phyloP scores from a whole-genome alignment of 192 early-diverging fungal species.

The Podila horticola region DNA sequence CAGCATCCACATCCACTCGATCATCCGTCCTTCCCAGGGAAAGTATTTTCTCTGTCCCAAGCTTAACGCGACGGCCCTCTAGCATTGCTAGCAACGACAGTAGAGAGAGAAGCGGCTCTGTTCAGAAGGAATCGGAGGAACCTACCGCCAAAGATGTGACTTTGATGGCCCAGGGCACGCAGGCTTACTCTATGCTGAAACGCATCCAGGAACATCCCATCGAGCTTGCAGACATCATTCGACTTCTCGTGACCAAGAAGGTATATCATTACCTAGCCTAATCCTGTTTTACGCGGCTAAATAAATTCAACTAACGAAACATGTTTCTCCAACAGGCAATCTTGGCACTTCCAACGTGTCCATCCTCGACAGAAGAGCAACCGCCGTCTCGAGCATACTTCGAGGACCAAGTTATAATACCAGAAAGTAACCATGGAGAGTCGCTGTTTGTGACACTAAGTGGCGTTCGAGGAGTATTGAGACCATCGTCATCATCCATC shows the following conservation, averaged over 20 bases:
- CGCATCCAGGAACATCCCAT: conserved; percentile 48
- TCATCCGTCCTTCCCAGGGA: conserved; percentile 35
- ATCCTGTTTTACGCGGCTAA: no score
- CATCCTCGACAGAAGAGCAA: conserved; percentile 21
- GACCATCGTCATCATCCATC: conserved; percentile 30
- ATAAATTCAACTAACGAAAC: no score
- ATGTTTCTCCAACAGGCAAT: conserved; percentile 11
- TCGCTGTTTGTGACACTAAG: conserved; percentile 47
- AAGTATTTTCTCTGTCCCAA: conserved; percentile 25
- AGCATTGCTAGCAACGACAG: conserved; percentile 11
- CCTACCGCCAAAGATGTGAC: conserved; percentile 43
- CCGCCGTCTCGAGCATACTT: conserved; percentile 12
- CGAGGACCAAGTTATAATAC: conserved; percentile 49
- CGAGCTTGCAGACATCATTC: conserved; percentile 48
- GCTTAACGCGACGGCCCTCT: conserved; percentile 8
- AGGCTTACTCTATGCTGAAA: conserved; percentile 36
- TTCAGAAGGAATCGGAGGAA: conserved; percentile 14
- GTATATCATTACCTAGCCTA: neutral
- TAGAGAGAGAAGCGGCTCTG: conserved; percentile 21
- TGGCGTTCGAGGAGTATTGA: conserved; percentile 42
- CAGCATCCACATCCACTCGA: conserved; percentile 6
- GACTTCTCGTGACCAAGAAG: conserved; percentile 42
- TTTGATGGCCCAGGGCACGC: conserved; percentile 42
- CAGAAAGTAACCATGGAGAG: conserved; percentile 39
- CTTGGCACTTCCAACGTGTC: conserved; percentile 33